A percentile compares a stretch with the other conserved stretches of the same genome.
Evolutionary conservation across 2,329 filamentous ascomycete genomes (phyloP).

Genomic region (Diaporthe humulicola): DNA sequence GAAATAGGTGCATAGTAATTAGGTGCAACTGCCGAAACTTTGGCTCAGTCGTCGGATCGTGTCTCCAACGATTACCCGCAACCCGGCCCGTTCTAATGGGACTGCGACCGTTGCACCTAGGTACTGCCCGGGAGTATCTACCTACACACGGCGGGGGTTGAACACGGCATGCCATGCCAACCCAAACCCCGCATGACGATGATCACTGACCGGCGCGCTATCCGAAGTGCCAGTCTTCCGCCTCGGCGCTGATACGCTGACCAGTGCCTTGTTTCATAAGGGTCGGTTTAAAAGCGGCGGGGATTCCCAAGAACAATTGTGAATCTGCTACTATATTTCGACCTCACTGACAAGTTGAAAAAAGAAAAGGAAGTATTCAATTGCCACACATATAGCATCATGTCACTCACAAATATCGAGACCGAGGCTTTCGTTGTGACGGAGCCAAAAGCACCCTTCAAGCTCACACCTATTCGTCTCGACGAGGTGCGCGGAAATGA

Average conservation of each 20-base stretch:
- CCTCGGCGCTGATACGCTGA: not conserved
- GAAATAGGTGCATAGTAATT: not conserved
- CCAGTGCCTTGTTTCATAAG: not conserved
- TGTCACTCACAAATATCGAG: slow-evolving; percentile 34
- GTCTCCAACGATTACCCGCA: slow-evolving; percentile 12
- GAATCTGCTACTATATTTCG: too few relatives aligned
- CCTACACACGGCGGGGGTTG: not conserved
- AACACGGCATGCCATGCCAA: not conserved
- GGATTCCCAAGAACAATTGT: not conserved
- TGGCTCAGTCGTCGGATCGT: not conserved
- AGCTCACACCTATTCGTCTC: slow-evolving; percentile 31
- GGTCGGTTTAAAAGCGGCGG: slow-evolving; percentile 11
- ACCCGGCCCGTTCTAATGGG: not conserved
- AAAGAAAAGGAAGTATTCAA: not conserved
- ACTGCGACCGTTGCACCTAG: not conserved
- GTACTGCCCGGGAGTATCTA: not conserved
- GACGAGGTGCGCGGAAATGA: slow-evolving; percentile 37
- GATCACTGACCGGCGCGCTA: slow-evolving; percentile 1
- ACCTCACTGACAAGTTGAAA: not conserved
- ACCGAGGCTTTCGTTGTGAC: slow-evolving; percentile 36
- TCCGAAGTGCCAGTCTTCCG: not conserved
- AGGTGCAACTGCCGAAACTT: slow-evolving; percentile 16
- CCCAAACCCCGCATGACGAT: slow-evolving; percentile 19
- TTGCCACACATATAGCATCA: not conserved
- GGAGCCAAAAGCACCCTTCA: slow-evolving; percentile 31